phyloP scores from a whole-genome alignment of 345 rosid species.

The Carallia brachiata region DNA sequence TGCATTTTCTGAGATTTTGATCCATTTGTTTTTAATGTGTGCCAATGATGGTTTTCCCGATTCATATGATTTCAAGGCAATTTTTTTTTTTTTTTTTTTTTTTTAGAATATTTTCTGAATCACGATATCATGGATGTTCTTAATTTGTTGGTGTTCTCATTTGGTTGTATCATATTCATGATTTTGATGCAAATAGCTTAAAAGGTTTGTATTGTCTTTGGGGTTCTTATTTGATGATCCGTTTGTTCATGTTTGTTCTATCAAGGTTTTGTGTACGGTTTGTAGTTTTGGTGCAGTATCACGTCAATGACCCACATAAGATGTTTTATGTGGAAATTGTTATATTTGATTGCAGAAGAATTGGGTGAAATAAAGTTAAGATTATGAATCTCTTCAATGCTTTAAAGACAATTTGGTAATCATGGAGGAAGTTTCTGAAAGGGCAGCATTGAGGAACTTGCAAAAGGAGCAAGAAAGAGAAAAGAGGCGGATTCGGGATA shows the following conservation, averaged over 20 bases:
- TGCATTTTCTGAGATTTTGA: not conserved
- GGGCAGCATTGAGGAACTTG: conserved; percentile 38
- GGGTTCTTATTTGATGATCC: not conserved
- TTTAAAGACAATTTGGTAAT: conserved; percentile 2
- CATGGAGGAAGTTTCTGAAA: conserved; percentile 39
- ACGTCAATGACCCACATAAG: not conserved
- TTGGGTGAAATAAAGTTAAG: not conserved
- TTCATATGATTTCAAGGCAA: not conserved
- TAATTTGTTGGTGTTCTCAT: not conserved
- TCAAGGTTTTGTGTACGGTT: not conserved
- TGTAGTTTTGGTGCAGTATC: not conserved
- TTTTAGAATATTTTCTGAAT: not conserved
- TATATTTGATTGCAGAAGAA: not conserved
- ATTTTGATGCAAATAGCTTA: not conserved
- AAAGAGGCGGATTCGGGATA: conserved; percentile 70
- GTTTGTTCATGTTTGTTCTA: too few species aligned
- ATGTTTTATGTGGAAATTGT: not conserved
- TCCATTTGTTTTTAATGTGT: not conserved
- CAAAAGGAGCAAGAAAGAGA: conserved; percentile 83
- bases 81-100: too few species aligned
- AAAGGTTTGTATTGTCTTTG: not conserved
- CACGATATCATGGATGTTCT: not conserved
- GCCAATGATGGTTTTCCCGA: not conserved
- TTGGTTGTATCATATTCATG: not conserved
- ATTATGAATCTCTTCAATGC: conserved; percentile 1